Percentiles rank a stretch among this genome's conserved stretches.
phyloP scores from a whole-genome alignment of 2,329 filamentous ascomycete genomes.

The Clonostachys sp. region DNA sequence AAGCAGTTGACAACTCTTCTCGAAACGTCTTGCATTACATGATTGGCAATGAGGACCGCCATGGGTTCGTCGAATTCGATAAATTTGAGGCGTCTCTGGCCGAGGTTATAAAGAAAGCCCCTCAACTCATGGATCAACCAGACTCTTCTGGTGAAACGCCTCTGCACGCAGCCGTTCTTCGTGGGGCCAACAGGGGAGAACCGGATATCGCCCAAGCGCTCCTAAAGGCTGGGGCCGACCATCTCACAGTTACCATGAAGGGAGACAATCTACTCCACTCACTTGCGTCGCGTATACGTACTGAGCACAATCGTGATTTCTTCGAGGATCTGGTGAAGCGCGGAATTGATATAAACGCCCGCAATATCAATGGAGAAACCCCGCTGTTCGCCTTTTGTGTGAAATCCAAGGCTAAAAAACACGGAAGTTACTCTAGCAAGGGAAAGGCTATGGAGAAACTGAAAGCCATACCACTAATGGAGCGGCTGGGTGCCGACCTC shows the following conservation, averaged over 20 bases:
- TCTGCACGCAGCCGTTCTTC: background rate
- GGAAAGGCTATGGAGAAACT: background rate
- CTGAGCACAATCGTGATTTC: too few species aligned
- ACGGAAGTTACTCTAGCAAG: background rate
- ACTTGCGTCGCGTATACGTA: background rate
- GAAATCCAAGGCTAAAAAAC: background rate
- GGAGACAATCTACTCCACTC: background rate
- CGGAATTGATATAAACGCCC: background rate
- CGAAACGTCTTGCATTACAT: background rate
- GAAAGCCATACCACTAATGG: background rate
- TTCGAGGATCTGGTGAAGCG: background rate
- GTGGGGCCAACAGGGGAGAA: too few species aligned
- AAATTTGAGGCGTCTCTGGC: too few species aligned
- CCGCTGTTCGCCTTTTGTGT: background rate
- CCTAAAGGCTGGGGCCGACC: background rate
- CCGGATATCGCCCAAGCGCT: background rate
- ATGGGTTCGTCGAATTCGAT: too few species aligned
- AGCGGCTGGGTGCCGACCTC: background rate
- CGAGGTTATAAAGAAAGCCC: background rate
- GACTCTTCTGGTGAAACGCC: background rate
- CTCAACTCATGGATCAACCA: background rate
- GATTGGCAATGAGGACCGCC: too few species aligned
- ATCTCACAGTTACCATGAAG: background rate
- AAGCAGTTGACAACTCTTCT: background rate
- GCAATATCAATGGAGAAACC: background rate